Base-by-base conservation (phyloP, 1,284 basidiomycete genomes). In the Cryptococcus sp. region DNA sequence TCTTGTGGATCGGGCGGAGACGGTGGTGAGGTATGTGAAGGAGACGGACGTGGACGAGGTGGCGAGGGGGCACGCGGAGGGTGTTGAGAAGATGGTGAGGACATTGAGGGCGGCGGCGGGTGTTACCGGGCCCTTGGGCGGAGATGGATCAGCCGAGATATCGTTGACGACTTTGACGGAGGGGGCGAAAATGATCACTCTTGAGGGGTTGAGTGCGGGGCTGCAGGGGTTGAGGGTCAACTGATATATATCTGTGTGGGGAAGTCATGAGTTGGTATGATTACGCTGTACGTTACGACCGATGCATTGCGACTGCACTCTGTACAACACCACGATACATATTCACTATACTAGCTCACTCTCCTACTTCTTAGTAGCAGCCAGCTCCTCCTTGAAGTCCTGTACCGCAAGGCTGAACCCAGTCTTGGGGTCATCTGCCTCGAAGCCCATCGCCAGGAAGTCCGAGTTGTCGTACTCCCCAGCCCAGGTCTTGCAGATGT, bases 11-110 rank as follows among this genome's bases (percentile, higher is more conserved):
- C 80, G 87, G 50, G 82, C 84, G n/a, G 81, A 76, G 61, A 79
- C 80, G 4, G 87, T 87, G 0, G 70, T 94, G 46, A 79, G 81
- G 1, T 94, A 94, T 69, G 79, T 92, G 36, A 79, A 84, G 33
- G 79, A 79, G 13, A 87, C 85, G 50, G 91, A 95, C 70, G 81
- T 80, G 57, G 91, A 95, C 67, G 78, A 73, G 47, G 78, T 89
- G 21, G 87, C 87, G 33, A 80, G 86, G 50, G 83, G 85, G 18
- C 91, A 93, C 85, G 89, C 91, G 6, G 52, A 55, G 39, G 81
- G 82, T 57, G 89, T 93, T 72, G 82, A 85, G 16, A 47, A 23
- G 40, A 55, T 52, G 28, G 37, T 61, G 35, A 37, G 40, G 23
- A 20, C 55, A 28, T 33, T 60, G 33, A 51, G 38, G 44, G 13